Base-by-base conservation (phyloP, 352 stramenopile genomes). In the Globisporangium radiosum region DNA sequence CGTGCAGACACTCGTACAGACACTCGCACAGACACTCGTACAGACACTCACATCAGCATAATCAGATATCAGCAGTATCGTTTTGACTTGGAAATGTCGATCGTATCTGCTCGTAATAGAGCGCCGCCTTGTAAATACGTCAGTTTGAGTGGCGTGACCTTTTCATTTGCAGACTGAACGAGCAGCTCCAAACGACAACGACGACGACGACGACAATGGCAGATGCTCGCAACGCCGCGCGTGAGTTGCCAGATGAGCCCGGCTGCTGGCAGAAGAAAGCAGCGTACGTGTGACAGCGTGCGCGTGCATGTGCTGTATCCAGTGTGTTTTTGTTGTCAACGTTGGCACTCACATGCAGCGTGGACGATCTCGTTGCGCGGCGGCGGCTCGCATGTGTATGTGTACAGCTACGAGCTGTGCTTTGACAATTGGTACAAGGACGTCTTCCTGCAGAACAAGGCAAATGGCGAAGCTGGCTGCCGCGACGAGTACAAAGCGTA, bases 401-500 rank as follows among this genome's bases (percentile, higher is more conserved):
- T 65, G 17, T 25, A 51, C 55, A 82, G 73, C 13, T 87, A 88
- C 62, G 85, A 94, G 62, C 78, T 92, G 59, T 94, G 85, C 73
- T 94, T 94, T 70, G 85, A 94, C 61, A 72, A 79, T 67, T 94
- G 85, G 85, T 94, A 92, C 69, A 89, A 81, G 52, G 71, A 92
- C 43, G 73, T 92, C 37, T 94, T 94, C 60, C 67, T 94, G 17
- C 80, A 90, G 71, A 70, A 88, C 49, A 92, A 90, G 59, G 82
- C 78, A 40, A 54, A 85, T 40, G 81, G 80, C 55, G 65, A 85
- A 58, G 65, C 91, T 13, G 85, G 85, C 54, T 94, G 85, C 52
- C 71, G 88, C 60, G 72, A 88, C 44, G 79, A 92, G 68, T 94
- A 94, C 71, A 76, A 87, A 47, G 75, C 75, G 7, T 94, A 94